A percentile compares a stretch with the other conserved stretches of the same genome.
phyloP scores from a whole-genome alignment of 352 stramenopile genomes.

The Poterioochromonas sp. region DNA sequence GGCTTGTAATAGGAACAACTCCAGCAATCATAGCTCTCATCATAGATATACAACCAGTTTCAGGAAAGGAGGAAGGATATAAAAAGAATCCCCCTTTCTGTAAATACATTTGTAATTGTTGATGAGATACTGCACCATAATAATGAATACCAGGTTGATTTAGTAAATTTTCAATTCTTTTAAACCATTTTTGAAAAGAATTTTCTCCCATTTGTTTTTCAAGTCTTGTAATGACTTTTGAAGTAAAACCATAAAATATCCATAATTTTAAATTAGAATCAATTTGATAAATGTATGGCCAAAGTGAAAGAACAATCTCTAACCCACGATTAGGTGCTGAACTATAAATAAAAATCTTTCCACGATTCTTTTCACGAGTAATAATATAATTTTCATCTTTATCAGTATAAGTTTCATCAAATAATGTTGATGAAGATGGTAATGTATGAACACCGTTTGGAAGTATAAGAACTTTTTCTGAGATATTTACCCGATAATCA shows the following conservation, averaged over 20 bases:
- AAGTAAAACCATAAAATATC: constrained; percentile 75
- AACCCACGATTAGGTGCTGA: constrained; percentile 65
- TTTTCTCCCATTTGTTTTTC: not conserved
- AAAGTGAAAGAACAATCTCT: constrained; percentile 54
- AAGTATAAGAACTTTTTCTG: not conserved
- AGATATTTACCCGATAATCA: not conserved
- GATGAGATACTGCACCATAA: constrained; percentile 59
- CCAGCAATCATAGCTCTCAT: constrained; percentile 81
- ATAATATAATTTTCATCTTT: not conserved
- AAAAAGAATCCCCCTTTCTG: constrained; percentile 67
- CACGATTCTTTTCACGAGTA: not conserved
- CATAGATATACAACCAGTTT: constrained; percentile 79
- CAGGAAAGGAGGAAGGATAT: constrained; percentile 72
- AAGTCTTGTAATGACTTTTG: constrained; percentile 49
- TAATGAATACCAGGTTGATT: constrained; percentile 57
- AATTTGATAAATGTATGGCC: constrained; percentile 53
- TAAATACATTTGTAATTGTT: constrained; percentile 53
- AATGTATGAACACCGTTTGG: not conserved
- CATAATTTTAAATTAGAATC: constrained; percentile 56
- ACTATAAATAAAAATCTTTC: not conserved
- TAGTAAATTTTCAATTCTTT: constrained; percentile 49
- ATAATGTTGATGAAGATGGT: not conserved
- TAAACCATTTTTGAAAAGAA: constrained; percentile 49
- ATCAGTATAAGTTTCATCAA: not conserved
- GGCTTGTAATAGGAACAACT: constrained; percentile 73